Evolutionary conservation across 371 early-diverging fungal species (phyloP).

Genomic region (Apophysomyces sp.): DNA sequence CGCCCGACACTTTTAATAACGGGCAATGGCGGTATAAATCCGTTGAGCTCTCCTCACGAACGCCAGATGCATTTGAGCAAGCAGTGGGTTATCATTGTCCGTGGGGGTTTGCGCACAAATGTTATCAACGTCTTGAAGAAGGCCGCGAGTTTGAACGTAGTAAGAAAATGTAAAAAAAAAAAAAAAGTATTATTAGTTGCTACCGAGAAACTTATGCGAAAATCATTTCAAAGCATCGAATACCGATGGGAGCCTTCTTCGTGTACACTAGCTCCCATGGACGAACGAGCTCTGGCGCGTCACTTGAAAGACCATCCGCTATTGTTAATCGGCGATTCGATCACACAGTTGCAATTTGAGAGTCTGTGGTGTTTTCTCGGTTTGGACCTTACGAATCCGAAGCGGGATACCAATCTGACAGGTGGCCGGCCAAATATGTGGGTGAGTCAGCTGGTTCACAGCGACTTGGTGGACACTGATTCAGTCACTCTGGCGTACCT

Average conservation of each 20-base stretch:
- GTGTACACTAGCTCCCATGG: slow-evolving; percentile 24
- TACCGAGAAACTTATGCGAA: too few species aligned
- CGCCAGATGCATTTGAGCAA: slow-evolving; percentile 21
- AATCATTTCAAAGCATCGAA: slow-evolving; percentile 28
- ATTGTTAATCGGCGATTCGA: slow-evolving; percentile 40
- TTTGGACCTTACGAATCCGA: slow-evolving; percentile 11
- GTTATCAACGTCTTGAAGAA: slow-evolving; percentile 25
- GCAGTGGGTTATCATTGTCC: slow-evolving; percentile 32
- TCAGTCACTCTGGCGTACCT: slow-evolving; percentile 18
- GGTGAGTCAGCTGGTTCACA: slow-evolving; percentile 23
- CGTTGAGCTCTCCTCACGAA: slow-evolving; percentile 11
- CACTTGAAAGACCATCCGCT: slow-evolving; percentile 35
- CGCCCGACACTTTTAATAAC: slow-evolving; percentile 22
- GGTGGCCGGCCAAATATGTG: slow-evolving; percentile 34
- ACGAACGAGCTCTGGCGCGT: slow-evolving; percentile 20
- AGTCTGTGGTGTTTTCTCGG: slow-evolving; percentile 34
- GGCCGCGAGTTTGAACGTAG: slow-evolving; percentile 27
- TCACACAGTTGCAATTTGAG: slow-evolving; percentile 40
- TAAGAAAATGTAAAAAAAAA: slow-evolving; percentile 28
- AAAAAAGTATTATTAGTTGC: too few species aligned
- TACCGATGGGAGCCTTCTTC: slow-evolving; percentile 31
- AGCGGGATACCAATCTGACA: slow-evolving; percentile 12
- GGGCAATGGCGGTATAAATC: slow-evolving; percentile 31
- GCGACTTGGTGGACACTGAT: slow-evolving; percentile 1
- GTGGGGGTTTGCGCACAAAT: slow-evolving; percentile 30